A percentile compares a stretch with the other conserved stretches of the same genome.
phyloP scores from a whole-genome alignment of 78 protist genomes.

The Dictyostelium intermedium region DNA sequence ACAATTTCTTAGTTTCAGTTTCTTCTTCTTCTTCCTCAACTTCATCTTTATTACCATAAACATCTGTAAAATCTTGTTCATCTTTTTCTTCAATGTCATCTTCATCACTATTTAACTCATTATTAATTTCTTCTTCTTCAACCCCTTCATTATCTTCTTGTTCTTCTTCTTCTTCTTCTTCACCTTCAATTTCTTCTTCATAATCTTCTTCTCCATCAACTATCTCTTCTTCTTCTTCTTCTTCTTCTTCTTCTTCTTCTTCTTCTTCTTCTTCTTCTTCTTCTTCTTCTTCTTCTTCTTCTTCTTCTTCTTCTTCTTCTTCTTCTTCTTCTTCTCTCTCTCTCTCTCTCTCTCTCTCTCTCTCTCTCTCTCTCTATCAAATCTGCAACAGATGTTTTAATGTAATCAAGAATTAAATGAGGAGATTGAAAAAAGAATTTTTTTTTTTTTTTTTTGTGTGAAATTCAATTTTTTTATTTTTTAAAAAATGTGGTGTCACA shows the following conservation, averaged over 20 bases:
- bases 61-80: slow-evolving; percentile 21
- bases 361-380: no score
- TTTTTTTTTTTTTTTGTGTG: no score
- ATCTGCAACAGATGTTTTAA: no score
- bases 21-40: neutral
- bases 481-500: no score
- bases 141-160: neutral
- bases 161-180: neutral
- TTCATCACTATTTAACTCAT: neutral
- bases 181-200: neutral
- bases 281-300: neutral
- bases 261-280: slow-evolving; percentile 7
- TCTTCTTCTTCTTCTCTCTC: slow-evolving; percentile 16
- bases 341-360: no score
- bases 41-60: neutral
- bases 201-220: neutral
- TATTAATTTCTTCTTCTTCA: neutral
- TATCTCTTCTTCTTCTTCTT: neutral
- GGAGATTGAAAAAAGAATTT: no score
- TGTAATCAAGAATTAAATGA: no score
- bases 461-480: no score
- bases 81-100: slow-evolving; percentile 2
- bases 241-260: neutral
- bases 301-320: neutral
- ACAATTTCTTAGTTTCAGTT: neutral